Conservation (phyloP, 1,139 yeast genomes). For the Taphrina betulina region DNA sequence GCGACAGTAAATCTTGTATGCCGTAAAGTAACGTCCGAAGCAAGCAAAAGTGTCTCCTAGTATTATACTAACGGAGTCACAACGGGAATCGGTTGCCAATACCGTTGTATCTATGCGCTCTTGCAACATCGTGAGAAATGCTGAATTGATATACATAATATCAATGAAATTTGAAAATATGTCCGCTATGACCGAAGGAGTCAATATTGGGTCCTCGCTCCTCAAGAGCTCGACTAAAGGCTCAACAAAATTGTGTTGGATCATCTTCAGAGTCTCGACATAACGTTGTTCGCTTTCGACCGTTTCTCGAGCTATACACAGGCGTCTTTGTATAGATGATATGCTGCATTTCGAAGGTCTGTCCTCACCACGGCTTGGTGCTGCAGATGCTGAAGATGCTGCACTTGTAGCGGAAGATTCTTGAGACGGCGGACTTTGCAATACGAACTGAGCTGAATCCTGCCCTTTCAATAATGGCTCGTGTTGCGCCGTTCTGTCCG, state of each 20-base stretch:
- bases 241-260: conserved; percentile 8
- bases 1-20: conserved; percentile 26
- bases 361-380: no score
- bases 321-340: neutral
- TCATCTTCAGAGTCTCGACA: conserved; percentile 6
- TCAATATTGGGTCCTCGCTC: conserved; percentile 1
- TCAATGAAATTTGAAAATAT: conserved; percentile 29
- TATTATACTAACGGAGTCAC: neutral
- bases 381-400: no score
- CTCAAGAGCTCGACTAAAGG: conserved; percentile 11
- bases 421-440: no score
- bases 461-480: no score
- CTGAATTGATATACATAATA: conserved; percentile 14
- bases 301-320: conserved; percentile 7
- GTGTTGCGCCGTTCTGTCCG: no score
- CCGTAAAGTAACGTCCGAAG: conserved; percentile 26
- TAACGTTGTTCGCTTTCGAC: conserved; percentile 18
- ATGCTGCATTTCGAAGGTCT: no score
- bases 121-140: conserved; percentile 6
- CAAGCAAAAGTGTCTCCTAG: conserved; percentile 20
- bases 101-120: conserved; percentile 14
- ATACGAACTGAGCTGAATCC: no score
- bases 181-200: conserved; percentile 16
- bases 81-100: neutral
- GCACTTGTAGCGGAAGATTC: no score